These are phyloP conservation scores for Chalciporus sphaerocephalus DNA, from an alignment of 768 basidiomycete genomes.

Conservation along the genomic window DNA sequence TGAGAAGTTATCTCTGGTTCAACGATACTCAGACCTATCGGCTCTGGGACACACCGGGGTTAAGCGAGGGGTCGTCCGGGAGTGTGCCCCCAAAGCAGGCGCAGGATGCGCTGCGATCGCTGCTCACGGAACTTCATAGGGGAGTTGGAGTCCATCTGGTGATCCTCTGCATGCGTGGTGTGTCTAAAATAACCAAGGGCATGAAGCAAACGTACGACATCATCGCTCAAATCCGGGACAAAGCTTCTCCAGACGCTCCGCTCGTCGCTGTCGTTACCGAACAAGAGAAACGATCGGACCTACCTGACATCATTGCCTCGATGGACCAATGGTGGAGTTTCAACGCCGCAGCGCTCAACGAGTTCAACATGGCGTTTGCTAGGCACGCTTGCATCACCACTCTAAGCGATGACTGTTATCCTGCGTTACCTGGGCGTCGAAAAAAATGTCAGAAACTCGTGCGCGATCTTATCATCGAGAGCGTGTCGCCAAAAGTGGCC, in stretches of 20 bases:
- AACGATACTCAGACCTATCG: constrained; percentile 17
- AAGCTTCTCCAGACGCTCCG: constrained; percentile 14
- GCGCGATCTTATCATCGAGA: constrained; percentile 13
- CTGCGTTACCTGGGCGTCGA: constrained; percentile 16
- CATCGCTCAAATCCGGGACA: constrained; percentile 20
- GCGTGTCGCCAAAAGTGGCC: constrained; percentile 17
- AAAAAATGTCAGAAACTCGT: constrained; percentile 16
- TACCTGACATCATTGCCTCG: constrained; percentile 15
- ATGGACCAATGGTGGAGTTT: constrained; percentile 39
- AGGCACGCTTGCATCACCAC: constrained; percentile 25
- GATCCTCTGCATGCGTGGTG: constrained; percentile 26
- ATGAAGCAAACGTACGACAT: constrained; percentile 28
- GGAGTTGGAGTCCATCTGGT: constrained; percentile 24
- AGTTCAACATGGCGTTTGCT: constrained; percentile 31
- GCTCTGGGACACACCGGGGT: constrained; percentile 32
- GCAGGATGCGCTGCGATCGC: constrained; percentile 23
- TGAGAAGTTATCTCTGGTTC: constrained; percentile 16
- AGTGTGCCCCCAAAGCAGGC: constrained; percentile 21
- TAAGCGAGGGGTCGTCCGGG: constrained; percentile 27
- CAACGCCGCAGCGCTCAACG: constrained; percentile 27
- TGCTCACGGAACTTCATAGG: constrained; percentile 19
- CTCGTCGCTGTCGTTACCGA: constrained; percentile 30
- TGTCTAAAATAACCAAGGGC: constrained; percentile 21
- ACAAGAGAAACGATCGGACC: constrained; percentile 27
- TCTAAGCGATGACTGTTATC: constrained; percentile 19